These are phyloP conservation scores for Gracilaria gracilis DNA, from an alignment of 23 red algal genomes.

Conservation along the genomic window DNA sequence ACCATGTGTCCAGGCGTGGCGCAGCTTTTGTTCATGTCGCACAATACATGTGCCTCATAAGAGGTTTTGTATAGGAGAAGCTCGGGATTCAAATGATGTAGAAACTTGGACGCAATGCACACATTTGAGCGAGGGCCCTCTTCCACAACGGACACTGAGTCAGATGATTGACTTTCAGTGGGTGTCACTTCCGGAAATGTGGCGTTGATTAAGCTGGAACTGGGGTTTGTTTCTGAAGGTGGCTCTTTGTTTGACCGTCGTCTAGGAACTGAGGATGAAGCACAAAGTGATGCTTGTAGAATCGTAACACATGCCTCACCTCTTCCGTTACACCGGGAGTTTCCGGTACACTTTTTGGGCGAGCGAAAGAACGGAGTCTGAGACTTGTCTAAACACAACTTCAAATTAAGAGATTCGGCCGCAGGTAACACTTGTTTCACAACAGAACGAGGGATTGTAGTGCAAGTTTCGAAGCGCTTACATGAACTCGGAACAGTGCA, in stretches of 20 bases:
- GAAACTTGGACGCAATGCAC: slow-evolving; percentile 19
- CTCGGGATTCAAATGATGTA: slow-evolving; percentile 10
- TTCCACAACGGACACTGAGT: neutral
- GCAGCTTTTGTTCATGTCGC: slow-evolving; percentile 41
- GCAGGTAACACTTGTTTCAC: neutral
- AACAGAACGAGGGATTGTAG: neutral
- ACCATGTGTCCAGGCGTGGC: slow-evolving; percentile 57
- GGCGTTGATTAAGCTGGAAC: no score
- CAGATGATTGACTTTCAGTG: neutral
- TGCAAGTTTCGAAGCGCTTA: slow-evolving; percentile 9
- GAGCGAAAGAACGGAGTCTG: neutral
- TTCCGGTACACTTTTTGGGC: neutral
- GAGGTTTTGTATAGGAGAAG: neutral
- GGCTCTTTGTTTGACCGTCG: neutral
- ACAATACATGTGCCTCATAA: slow-evolving; percentile 18
- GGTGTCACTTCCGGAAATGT: neutral
- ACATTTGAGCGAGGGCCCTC: neutral
- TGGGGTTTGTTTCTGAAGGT: neutral
- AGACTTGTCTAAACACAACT: neutral
- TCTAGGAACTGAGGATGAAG: neutral
- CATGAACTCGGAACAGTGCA: neutral
- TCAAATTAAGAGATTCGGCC: neutral
- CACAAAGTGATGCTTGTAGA: neutral
- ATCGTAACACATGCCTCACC: neutral
- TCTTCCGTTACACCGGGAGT: neutral